Conservation (phyloP, 352 stramenopile species). For the Phytopythium mirpurense region DNA sequence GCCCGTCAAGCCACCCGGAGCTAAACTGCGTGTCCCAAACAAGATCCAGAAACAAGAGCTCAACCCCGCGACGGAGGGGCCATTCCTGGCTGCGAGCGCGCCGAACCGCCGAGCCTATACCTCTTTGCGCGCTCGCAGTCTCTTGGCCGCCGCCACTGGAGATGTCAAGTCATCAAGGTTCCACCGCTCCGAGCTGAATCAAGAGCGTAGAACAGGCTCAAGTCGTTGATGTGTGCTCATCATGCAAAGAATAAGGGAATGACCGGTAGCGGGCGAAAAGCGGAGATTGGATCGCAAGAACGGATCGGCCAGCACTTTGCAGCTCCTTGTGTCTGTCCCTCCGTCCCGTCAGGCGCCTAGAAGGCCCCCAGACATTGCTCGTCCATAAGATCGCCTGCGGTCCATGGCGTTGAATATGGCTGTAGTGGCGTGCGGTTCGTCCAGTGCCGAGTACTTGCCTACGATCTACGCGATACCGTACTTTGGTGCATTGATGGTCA, state of each 20-base stretch:
- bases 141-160: background rate
- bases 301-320: too few species aligned
- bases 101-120: background rate
- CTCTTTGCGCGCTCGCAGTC: background rate
- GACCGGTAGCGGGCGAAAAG: too few species aligned
- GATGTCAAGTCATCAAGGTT: background rate
- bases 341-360: too few species aligned
- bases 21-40: background rate
- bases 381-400: too few species aligned
- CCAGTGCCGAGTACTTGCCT: too few species aligned
- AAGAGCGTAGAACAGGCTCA: background rate
- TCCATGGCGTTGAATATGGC: too few species aligned
- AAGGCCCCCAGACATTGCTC: too few species aligned
- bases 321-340: too few species aligned
- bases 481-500: too few species aligned
- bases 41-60: background rate
- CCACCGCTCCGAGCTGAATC: background rate
- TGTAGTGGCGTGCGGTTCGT: too few species aligned
- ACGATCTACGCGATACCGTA: too few species aligned
- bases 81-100: background rate
- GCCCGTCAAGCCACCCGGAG: background rate
- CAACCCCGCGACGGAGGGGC: background rate
- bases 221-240: background rate
- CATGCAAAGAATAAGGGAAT: background rate
- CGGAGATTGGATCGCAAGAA: background rate